Base-by-base conservation (phyloP, 2,329 filamentous ascomycete species). In the Ophiocordyceps camponoti-leonardi region DNA sequence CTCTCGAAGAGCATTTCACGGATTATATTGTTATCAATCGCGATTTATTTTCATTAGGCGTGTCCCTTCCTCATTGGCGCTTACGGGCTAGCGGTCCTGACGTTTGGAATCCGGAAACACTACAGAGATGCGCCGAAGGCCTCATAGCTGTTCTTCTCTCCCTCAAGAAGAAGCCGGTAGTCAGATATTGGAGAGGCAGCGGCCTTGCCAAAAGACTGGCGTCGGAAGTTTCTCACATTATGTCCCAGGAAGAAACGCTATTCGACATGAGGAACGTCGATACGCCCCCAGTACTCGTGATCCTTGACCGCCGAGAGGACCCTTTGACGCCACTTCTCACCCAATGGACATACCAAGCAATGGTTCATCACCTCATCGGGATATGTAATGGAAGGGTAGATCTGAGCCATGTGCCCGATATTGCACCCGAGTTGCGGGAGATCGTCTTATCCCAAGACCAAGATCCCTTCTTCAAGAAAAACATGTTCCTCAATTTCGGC, bases 341-440 rank as follows among this genome's bases (percentile, higher is more conserved):
- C 3, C 92, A 98, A 60, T 98, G 92, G 92, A 98, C 92, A 23
- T 98, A 98, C 58, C 92, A 98, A 64, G 92, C 92, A n/a, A 98
- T 98, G 88, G 92, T 98, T 1, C 92, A 98, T 59, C 92, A 98
- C 57, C 67, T 96, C 2, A 71, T 98, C 13, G 92, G 92, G 6
- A 94, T 98, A 52, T 77, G 84, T 48, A 96, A 96, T 59, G 92
- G 92, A n/a, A 77, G 90, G 44, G 92, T 98, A 1, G 83, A 94
- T 57, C 69, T 98, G 31, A 83, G 81, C 50, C 76, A 85, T 46
- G 80, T 94, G 0, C 85, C 85, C 13, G 87, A 94, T 46, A 77
- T 93, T 46, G 73, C 85, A 16, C 83, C 86, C 1, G 90, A 95
- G 60, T 70, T 95, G 45, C 88, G 83, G 57, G 92, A 98, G 64